Percentiles rank a stretch among this genome's conserved stretches.
Evolutionary conservation across 306 rosid species (phyloP).

Genomic region (Gynostemma pentaphyllum): DNA sequence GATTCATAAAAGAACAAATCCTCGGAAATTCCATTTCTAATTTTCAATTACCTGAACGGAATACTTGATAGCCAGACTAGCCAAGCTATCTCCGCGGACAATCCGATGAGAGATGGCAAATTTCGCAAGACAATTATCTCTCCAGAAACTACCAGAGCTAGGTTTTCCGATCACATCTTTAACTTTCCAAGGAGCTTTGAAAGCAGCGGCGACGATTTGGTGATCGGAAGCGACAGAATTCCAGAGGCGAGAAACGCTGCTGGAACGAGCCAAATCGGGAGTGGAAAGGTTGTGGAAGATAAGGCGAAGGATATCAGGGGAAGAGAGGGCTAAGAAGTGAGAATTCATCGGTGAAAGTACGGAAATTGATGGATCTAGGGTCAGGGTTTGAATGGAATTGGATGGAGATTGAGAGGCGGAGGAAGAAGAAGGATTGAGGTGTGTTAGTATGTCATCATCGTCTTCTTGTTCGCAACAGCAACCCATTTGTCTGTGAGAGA

Average conservation of each 20-base stretch:
- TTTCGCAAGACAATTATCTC: constrained; percentile 56
- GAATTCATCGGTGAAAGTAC: constrained; percentile 61
- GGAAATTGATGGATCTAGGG: constrained; percentile 1
- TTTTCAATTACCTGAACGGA: constrained; percentile 55
- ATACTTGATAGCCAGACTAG: constrained; percentile 90
- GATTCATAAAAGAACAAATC: background rate
- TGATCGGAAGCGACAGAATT: constrained; percentile 71
- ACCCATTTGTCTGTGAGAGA: constrained; percentile 29
- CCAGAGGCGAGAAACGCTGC: constrained; percentile 85
- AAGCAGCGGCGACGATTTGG: constrained; percentile 41
- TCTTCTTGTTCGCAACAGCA: constrained; percentile 56
- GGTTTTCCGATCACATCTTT: constrained; percentile 52
- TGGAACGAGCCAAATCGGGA: constrained; percentile 64
- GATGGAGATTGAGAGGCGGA: constrained; percentile 15
- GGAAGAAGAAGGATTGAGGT: constrained; percentile 16
- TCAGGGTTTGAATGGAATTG: constrained; percentile 4
- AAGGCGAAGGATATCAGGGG: constrained; percentile 67
- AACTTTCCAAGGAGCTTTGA: constrained; percentile 64
- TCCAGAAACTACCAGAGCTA: constrained; percentile 80
- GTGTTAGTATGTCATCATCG: constrained; percentile 28
- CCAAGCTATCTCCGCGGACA: constrained; percentile 56
- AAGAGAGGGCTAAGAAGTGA: constrained; percentile 51
- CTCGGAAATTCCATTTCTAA: background rate
- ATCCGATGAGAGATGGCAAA: constrained; percentile 77
- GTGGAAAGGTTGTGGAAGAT: constrained; percentile 65